Evolutionary conservation across 169 alveolate genomes (phyloP), one percentile per base, ranked within the genome.

Genomic region (Perkinsus olseni): DNA sequence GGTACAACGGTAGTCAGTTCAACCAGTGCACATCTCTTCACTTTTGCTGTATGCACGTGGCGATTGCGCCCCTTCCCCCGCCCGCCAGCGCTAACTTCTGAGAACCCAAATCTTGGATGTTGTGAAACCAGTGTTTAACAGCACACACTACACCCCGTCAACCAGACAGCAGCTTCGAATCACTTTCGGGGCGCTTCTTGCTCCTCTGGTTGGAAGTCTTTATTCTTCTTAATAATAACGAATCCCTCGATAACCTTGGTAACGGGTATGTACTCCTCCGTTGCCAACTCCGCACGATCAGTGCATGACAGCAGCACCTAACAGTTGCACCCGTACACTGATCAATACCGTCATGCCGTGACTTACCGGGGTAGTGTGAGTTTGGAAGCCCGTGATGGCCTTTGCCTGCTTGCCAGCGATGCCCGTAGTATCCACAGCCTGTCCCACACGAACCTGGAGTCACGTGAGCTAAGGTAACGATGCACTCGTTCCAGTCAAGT

Each of bases 341-440:
- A 99, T 92, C 50, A 99, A 96, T 93, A 97, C 99, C 92, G 97
- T 98, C 82, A 96, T 95, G 31, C 97, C 97, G 28, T 98, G 95
- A 51, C 97, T 98, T 38, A 99, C 99, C 36, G 99, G 99, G 11
- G 99, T 98, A 38, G 97, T 98, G 95, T 99, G 99, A 21, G 99
- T 99, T 95, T 99, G 99, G 97, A 99, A 99, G 45, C 99, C 99
- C 8, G 99, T 98, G 62, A 99, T 98, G 38, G 98, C 97, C 94
- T 99, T 98, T 38, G 98, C 99, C 96, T 97, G 97, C 45, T 96
- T 96, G 11, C 99, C 99, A n/a, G 99, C 99, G 93, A 98, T 98
- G 34, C 99, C 99, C 21, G 98, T 99, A 36, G 98, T 97, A 95
- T 99, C 99, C 17, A 98, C 99, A 92, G 99, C 99, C 93, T 97